Conservation (phyloP, 2,329 filamentous ascomycete genomes). For the Diaporthe australafricana region DNA sequence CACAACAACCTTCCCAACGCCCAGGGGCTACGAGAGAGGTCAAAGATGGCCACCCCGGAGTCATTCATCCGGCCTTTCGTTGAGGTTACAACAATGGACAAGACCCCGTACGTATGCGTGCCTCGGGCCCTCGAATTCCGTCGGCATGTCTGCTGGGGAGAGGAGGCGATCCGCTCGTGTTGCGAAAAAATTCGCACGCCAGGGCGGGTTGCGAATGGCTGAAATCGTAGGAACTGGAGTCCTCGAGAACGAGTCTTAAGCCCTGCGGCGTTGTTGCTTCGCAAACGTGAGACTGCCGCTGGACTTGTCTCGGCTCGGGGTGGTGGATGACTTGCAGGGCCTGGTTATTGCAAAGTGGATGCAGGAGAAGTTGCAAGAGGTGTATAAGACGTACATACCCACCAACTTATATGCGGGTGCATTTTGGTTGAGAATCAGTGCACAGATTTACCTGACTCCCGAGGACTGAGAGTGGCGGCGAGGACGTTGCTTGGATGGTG, state of each 20-base stretch:
- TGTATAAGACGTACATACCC: constrained; percentile 68
- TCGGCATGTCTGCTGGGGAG: constrained; percentile 70
- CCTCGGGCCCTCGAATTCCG: constrained; percentile 73
- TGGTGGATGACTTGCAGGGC: constrained; percentile 34
- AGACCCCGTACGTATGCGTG: constrained; percentile 71
- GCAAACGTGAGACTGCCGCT: constrained; percentile 73
- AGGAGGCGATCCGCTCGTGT: constrained; percentile 71
- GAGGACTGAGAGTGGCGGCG: constrained; percentile 73
- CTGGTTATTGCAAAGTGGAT: constrained; percentile 44
- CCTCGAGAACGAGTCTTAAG: constrained; percentile 64
- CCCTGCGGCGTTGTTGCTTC: constrained; percentile 68
- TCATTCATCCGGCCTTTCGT: no score
- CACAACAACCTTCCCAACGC: constrained; percentile 75
- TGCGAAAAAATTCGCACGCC: constrained; percentile 62
- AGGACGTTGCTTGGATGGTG: constrained; percentile 54
- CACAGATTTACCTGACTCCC: constrained; percentile 74
- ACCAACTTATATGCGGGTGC: constrained; percentile 64
- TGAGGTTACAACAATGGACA: constrained; percentile 75
- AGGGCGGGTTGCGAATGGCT: constrained; percentile 68
- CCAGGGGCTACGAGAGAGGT: constrained; percentile 73
- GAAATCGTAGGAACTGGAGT: constrained; percentile 71
- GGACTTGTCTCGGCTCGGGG: constrained; percentile 30
- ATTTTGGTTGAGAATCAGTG: constrained; percentile 73
- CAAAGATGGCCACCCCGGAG: no score
- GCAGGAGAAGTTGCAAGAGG: constrained; percentile 50